Evolutionary conservation across 1,139 yeast species (phyloP).

Genomic region (Ogataea hybrid): DNA sequence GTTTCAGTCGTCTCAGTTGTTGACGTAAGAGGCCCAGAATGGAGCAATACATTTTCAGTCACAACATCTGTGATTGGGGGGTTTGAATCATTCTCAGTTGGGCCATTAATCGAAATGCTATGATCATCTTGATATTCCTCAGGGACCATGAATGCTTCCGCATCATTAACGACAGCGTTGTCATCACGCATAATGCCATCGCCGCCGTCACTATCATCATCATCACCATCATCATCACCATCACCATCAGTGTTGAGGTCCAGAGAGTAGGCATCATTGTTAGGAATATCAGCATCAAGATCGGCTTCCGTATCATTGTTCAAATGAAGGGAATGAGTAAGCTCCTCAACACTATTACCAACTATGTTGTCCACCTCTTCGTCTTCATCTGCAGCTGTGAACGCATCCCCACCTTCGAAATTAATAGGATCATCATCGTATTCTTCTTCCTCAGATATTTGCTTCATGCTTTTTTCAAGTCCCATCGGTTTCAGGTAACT

Average conservation of each 20-base stretch:
- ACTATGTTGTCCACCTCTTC: constrained; percentile 5
- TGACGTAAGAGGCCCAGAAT: constrained; percentile 17
- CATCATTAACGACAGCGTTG: constrained; percentile 6
- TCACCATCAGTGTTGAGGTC: constrained; percentile 33
- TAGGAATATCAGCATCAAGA: constrained; percentile 48
- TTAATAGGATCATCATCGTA: constrained; percentile 17
- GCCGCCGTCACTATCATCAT: constrained; percentile 25
- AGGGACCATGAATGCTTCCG: constrained; percentile 46
- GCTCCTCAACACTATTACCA: constrained; percentile 10
- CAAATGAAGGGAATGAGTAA: constrained; percentile 6
- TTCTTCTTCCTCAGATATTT: constrained; percentile 32
- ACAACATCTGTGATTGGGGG: constrained; percentile 2
- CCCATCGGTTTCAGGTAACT: constrained; percentile 54
- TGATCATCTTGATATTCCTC: constrained; percentile 60
- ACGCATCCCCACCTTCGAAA: constrained; percentile 17
- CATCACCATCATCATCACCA: constrained; percentile 33
- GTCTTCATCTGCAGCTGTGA: constrained; percentile 11
- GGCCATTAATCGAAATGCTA: constrained; percentile 32
- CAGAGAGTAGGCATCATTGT: constrained; percentile 35
- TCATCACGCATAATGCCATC: constrained; percentile 29
- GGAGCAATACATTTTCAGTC: constrained; percentile 8
- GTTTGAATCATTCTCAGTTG: not conserved
- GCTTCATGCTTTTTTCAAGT: constrained; percentile 49
- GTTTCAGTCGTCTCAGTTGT: constrained; percentile 12
- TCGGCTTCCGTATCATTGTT: constrained; percentile 29